Conservation (phyloP, 768 basidiomycete species). For the Trametes elegans region DNA sequence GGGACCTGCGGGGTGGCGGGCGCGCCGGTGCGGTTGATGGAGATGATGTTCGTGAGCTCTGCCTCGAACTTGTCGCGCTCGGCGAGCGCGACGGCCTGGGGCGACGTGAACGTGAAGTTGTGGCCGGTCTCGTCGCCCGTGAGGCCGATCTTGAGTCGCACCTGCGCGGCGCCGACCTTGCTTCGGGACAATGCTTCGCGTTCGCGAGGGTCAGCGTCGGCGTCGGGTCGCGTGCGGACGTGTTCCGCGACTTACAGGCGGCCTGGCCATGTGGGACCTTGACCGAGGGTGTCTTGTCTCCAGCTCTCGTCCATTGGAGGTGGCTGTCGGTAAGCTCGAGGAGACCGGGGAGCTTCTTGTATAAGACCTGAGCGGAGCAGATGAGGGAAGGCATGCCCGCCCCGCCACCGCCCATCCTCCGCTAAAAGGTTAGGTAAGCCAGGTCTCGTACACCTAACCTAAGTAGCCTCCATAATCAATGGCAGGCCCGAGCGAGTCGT, state of each 20-base stretch:
- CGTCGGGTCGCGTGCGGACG: conserved; percentile 5
- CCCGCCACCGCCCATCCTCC: background rate
- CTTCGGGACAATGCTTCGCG: conserved; percentile 75
- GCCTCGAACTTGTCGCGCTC: conserved; percentile 85
- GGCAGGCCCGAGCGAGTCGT: too few relatives aligned
- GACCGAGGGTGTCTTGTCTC: conserved; percentile 61
- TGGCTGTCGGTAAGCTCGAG: conserved; percentile 72
- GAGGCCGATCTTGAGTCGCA: conserved; percentile 73
- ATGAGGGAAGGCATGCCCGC: conserved; percentile 54
- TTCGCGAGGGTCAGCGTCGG: conserved; percentile 9
- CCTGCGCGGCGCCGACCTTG: conserved; percentile 79
- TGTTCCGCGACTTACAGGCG: conserved; percentile 47
- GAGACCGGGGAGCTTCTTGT: conserved; percentile 78
- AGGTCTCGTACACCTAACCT: background rate
- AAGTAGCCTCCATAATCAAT: too few relatives aligned
- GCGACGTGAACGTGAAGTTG: conserved; percentile 79
- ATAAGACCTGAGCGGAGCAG: conserved; percentile 74
- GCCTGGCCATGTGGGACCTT: conserved; percentile 60
- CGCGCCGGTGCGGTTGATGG: conserved; percentile 54
- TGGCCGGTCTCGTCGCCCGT: conserved; percentile 69
- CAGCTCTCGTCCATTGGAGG: conserved; percentile 80
- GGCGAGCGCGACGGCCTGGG: conserved; percentile 55
- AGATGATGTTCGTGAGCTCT: conserved; percentile 74
- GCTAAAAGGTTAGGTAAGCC: conserved; percentile 30
- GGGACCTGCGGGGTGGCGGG: conserved; percentile 18